Evolutionary conservation across 148 eudicot species (phyloP), one percentile per base, ranked within the genome.

Genomic region (Camellia sinensis): DNA sequence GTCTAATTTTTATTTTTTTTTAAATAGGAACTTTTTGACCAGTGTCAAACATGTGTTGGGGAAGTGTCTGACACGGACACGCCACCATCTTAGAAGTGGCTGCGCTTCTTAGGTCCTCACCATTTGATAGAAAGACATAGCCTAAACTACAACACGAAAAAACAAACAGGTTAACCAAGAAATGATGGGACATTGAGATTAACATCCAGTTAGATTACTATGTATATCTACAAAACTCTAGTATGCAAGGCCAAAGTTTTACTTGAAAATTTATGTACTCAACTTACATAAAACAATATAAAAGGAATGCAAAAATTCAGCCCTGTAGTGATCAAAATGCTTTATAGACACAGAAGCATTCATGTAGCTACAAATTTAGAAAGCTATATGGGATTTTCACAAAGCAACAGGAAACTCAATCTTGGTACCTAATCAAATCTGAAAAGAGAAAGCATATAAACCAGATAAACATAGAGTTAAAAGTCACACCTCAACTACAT

Each of bases 401-500:
- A 18, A 3, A 9, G 8, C 37, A 14, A 48, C 6, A 3, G 19
- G 17, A 41, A 71, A 45, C 12, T 45, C 14, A 17, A 69, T 44
- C n/a, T 69, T 54, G 18, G 12, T 61, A 4, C 76, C 70, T 4
- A n/a, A 66, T 61, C 4, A 69, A 80, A 52, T 13, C 0, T 48
- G 48, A 57, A 43, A 67, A 43, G 66, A 17, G 7, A 63, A 46
- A 60, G 19, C 65, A 67, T 14, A 70, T 13, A 12, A 73, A 57
- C 4, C 5, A 59, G 45, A 48, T 17, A 77, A 17, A 75, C 9
- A 63, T 3, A 13, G 13, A 56, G 41, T 50, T 4, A 71, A 50
- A 75, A 70, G 40, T 17, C 73, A 60, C 79, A 86, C 91, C 89
- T 86, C 72, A 46, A 67, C 62, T 62, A 67, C 50, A 80, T 40